phyloP scores from a whole-genome alignment of 1,284 basidiomycete genomes.

The Porogramme epimiltina region DNA sequence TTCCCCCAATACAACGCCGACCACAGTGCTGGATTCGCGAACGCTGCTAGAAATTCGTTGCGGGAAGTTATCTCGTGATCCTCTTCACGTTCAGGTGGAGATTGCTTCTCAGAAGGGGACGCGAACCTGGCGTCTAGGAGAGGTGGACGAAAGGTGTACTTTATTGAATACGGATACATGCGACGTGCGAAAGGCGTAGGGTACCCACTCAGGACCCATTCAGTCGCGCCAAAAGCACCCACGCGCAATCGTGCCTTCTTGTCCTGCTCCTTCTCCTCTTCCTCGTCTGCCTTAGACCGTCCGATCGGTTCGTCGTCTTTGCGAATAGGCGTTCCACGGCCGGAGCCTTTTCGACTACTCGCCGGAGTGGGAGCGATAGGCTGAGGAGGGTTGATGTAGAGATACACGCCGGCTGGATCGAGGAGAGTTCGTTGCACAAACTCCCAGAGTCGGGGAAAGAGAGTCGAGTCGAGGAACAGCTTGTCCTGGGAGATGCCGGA shows the following conservation, averaged over 20 bases:
- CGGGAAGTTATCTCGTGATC: conserved; percentile 10
- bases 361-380: conserved; percentile 35
- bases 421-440: conserved; percentile 62
- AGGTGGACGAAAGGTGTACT: neutral
- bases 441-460: conserved; percentile 39
- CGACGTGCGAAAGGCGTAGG: conserved; percentile 8
- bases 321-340: conserved; percentile 30
- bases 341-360: conserved; percentile 34
- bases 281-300: conserved; percentile 50
- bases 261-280: conserved; percentile 69
- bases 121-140: neutral
- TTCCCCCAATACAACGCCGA: conserved; percentile 51
- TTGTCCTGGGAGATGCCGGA: conserved; percentile 20
- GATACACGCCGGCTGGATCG: conserved; percentile 67
- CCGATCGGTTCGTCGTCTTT: conserved; percentile 31
- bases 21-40: conserved; percentile 62
- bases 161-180: conserved; percentile 13
- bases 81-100: conserved; percentile 6
- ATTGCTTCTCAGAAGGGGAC: neutral
- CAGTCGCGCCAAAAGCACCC: conserved; percentile 70
- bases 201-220: conserved; percentile 63
- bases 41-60: conserved; percentile 37
- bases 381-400: conserved; percentile 70
- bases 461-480: conserved; percentile 40
- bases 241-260: conserved; percentile 71